Base-by-base conservation (phyloP, 305 asterid species). In the Fraxinus velutina region DNA sequence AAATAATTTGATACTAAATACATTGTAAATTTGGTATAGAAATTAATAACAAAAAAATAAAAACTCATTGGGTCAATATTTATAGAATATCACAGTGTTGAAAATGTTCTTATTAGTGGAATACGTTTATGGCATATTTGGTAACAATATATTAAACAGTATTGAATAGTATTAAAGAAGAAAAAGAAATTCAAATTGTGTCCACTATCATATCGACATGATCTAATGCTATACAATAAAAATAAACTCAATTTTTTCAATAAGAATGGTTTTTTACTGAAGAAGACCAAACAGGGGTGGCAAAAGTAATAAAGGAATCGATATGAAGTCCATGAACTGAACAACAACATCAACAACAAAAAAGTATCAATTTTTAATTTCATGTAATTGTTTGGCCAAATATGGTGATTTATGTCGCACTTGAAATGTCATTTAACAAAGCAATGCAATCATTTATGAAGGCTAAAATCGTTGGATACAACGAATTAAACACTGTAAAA, bases 371-470 rank as follows among this genome's bases (percentile, higher is more conserved):
- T 6, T 66, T 79, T 78, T n/a, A n/a, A 62, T 62, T 62, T 64
- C 34, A 24, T 22, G 34, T 24, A 64, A 64, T 24, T 60, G 84
- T 81, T 74, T 74, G 39, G 76, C 50, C 80, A 57, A 75, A 60
- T 33, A 13, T 60, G 57, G 42, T 52, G 79, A 60, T 24, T 37
- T 33, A 47, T 66, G 44, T 21, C 21, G 47, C 47, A 71, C 2
- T 30, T 52, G 24, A 37, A 57, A 17, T 55, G 76, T 30, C 66
- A 42, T 39, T 39, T 39, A 19, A 9, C 33, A 75, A 24, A 39
- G 64, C 64, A 34, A 39, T 52, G n/a, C 62, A 50, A 77, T 82
- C 30, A 77, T 71, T 71, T 78, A 82, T 32, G 44, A 77, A 47
- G 47, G 70, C 62, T 19, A 77, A 30, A 52, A 62, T 22, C 55